phyloP scores from a whole-genome alignment of 306 rosid species.

The Cajanus cajan region DNA sequence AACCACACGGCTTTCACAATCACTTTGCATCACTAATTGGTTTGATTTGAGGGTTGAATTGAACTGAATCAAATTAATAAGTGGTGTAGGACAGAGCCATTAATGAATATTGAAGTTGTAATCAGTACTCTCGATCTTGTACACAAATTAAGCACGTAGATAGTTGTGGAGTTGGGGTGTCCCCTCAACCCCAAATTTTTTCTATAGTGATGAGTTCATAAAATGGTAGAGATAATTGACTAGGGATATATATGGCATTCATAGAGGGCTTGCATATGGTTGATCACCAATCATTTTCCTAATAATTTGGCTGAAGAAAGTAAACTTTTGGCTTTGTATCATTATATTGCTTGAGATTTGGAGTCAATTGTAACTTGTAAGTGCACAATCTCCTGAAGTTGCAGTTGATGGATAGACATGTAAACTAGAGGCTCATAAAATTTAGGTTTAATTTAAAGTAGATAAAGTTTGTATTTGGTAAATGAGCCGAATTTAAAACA shows the following conservation, averaged over 20 bases:
- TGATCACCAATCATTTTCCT: not conserved
- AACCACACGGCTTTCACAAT: conserved; percentile 17
- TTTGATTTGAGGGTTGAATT: not conserved
- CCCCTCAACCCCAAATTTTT: conserved; percentile 7
- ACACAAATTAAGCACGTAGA: not conserved
- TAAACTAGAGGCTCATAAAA: not conserved
- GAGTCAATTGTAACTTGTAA: not conserved
- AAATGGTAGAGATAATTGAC: not conserved
- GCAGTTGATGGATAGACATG: not conserved
- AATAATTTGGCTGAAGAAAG: conserved; percentile 17
- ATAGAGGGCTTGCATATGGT: not conserved
- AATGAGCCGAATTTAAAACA: not conserved
- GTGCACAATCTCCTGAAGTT: not conserved
- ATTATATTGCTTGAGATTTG: not conserved
- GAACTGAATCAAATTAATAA: not conserved
- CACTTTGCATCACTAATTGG: conserved; percentile 19
- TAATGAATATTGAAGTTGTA: not conserved
- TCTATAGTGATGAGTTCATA: not conserved
- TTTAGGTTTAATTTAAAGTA: not conserved
- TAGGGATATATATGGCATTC: not conserved
- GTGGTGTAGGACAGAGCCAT: conserved; percentile 3
- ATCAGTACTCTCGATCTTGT: not conserved
- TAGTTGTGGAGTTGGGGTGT: not conserved
- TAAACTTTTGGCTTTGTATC: not conserved
- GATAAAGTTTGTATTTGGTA: not conserved